Evolutionary conservation across 345 rosid species (phyloP).

Genomic region (Erodium maritimum): DNA sequence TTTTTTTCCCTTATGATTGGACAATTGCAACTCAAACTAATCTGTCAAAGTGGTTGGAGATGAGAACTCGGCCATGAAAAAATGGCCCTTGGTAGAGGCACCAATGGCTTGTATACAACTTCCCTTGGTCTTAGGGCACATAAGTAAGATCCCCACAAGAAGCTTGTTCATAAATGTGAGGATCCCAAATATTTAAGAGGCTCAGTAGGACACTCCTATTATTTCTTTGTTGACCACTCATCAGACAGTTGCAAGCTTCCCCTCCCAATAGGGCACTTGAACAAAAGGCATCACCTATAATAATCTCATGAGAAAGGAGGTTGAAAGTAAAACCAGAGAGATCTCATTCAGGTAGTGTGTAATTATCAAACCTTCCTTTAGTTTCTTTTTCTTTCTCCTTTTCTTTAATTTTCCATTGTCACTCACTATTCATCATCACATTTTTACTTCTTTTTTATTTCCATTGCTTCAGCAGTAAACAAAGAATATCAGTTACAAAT

Average conservation of each 20-base stretch:
- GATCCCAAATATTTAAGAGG: not conserved
- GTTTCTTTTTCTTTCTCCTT: slow-evolving; percentile 28
- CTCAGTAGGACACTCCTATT: not conserved
- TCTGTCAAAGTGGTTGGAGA: too few relatives aligned
- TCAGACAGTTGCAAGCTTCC: not conserved
- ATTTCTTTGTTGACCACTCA: too few relatives aligned
- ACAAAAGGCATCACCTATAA: not conserved
- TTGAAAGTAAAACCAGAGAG: slow-evolving; percentile 10
- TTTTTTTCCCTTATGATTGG: too few relatives aligned
- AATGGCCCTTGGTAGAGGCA: not conserved
- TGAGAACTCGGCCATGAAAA: too few relatives aligned
- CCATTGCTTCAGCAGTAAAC: slow-evolving; percentile 27
- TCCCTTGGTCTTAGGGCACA: not conserved
- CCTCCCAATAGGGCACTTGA: not conserved
- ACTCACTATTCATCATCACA: slow-evolving; percentile 19
- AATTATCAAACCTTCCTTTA: slow-evolving; percentile 15
- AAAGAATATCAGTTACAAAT: not conserved
- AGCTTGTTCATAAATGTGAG: not conserved
- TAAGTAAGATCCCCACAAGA: not conserved
- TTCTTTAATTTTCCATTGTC: slow-evolving; percentile 21
- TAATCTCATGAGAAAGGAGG: not conserved
- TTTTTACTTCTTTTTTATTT: slow-evolving; percentile 7
- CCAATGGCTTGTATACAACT: not conserved
- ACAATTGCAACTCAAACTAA: too few relatives aligned
- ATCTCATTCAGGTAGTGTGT: slow-evolving; percentile 35